These are phyloP conservation scores for Ceratobasidium sp. DNA, from an alignment of 1,284 basidiomycete species.

Conservation along the genomic window DNA sequence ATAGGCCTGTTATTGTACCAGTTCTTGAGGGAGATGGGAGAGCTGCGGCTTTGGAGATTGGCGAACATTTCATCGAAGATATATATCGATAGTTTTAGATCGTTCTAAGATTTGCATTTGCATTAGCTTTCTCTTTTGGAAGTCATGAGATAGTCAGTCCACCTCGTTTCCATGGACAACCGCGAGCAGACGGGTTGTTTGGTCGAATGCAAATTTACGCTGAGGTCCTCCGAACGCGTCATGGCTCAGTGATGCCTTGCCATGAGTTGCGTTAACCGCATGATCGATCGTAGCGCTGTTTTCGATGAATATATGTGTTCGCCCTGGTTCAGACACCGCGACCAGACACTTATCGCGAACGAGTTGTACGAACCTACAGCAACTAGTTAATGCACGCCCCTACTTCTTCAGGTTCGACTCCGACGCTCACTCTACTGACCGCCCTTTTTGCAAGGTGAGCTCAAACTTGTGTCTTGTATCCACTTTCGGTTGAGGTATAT, in stretches of 20 bases:
- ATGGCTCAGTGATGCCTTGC: conserved; percentile 4
- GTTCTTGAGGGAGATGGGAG: conserved; percentile 24
- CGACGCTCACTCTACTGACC: conserved; percentile 18
- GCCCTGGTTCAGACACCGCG: conserved; percentile 15
- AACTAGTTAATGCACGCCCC: background rate
- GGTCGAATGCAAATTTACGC: conserved; percentile 18
- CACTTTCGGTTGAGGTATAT: conserved; percentile 30
- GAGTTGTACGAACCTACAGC: conserved; percentile 19
- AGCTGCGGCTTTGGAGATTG: conserved; percentile 36
- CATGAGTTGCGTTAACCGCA: background rate
- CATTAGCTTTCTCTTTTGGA: background rate
- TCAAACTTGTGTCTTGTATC: conserved; percentile 23
- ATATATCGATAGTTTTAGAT: conserved; percentile 33
- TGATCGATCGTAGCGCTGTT: conserved; percentile 15
- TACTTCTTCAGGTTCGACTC: background rate
- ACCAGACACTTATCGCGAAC: conserved; percentile 31
- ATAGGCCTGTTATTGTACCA: conserved; percentile 42
- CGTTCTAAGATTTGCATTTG: background rate
- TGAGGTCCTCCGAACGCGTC: conserved; percentile 17
- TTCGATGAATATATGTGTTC: conserved; percentile 20
- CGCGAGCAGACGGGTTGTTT: conserved; percentile 26
- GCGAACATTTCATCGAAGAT: conserved; percentile 41
- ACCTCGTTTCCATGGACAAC: conserved; percentile 32
- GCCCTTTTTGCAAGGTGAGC: background rate
- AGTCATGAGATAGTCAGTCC: background rate